Evolutionary conservation across 164 flowering plant species (phyloP).

Genomic region (Umbellularia californica): DNA sequence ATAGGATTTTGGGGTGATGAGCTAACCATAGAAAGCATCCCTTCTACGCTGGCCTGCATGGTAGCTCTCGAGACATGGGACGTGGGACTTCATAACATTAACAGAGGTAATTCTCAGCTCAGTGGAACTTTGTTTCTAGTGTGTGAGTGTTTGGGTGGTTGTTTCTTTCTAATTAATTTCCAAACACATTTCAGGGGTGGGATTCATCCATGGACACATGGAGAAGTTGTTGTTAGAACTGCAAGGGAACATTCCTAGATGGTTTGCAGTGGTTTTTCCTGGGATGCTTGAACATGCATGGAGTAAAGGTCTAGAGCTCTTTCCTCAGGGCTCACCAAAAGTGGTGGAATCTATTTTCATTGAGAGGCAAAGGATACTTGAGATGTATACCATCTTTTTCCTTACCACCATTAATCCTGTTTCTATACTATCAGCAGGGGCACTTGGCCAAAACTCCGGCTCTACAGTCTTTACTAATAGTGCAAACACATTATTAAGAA

Average conservation of each 20-base stretch:
- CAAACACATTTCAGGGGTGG: background rate
- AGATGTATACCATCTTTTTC: background rate
- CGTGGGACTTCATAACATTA: slow-evolving; percentile 11
- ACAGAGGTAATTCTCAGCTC: slow-evolving; percentile 26
- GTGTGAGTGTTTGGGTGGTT: background rate
- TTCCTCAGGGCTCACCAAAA: background rate
- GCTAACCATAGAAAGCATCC: slow-evolving; percentile 30
- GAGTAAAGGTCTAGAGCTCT: slow-evolving; percentile 2
- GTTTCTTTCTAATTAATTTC: no score
- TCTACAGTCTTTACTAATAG: no score
- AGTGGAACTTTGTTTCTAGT: background rate
- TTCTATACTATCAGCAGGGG: no score
- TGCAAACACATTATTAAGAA: no score
- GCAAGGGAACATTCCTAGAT: background rate
- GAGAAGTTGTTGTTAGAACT: background rate
- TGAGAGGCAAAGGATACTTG: background rate
- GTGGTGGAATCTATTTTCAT: background rate
- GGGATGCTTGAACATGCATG: slow-evolving; percentile 1
- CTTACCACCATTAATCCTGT: background rate
- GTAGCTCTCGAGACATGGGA: slow-evolving; percentile 39
- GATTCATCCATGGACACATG: background rate
- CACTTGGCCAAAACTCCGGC: no score
- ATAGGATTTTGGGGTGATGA: slow-evolving; percentile 38
- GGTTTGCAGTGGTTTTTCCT: slow-evolving; percentile 3
- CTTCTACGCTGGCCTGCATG: slow-evolving; percentile 42